These are phyloP conservation scores for Ettlia oleoabundans DNA, from an alignment of 139 green algal species.

Conservation along the genomic window DNA sequence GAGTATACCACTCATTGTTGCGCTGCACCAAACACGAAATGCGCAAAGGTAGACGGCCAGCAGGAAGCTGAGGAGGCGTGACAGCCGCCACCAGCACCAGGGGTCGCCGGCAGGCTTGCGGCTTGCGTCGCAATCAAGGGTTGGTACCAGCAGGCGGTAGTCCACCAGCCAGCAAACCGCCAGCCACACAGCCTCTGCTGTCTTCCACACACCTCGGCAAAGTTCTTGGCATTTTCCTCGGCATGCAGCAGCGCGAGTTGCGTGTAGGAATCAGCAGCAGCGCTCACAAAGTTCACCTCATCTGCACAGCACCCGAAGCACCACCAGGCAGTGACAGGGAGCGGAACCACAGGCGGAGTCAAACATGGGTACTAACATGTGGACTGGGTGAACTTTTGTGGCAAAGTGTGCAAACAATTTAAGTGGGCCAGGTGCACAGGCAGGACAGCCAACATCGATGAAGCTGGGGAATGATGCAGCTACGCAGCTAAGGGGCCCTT, in stretches of 20 bases:
- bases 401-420: no score
- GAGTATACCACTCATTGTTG: no score
- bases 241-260: slow-evolving; percentile 74
- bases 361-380: neutral
- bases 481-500: no score
- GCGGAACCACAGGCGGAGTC: neutral
- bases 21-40: no score
- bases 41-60: neutral
- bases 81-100: neutral
- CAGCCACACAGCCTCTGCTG: neutral
- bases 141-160: no score
- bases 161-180: no score
- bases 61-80: neutral
- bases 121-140: no score
- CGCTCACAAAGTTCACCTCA: slow-evolving; percentile 76
- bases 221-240: slow-evolving; percentile 66
- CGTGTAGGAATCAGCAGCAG: slow-evolving; percentile 82
- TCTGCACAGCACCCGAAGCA: neutral
- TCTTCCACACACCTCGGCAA: slow-evolving; percentile 59
- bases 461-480: no score
- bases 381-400: no score
- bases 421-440: no score
- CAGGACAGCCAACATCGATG: neutral
- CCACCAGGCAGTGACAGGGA: neutral
- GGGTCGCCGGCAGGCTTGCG: no score